Evolutionary conservation across 2,329 filamentous ascomycete genomes (phyloP), one percentile per base, ranked within the genome.

Genomic region (Paecilomyces fulvus): DNA sequence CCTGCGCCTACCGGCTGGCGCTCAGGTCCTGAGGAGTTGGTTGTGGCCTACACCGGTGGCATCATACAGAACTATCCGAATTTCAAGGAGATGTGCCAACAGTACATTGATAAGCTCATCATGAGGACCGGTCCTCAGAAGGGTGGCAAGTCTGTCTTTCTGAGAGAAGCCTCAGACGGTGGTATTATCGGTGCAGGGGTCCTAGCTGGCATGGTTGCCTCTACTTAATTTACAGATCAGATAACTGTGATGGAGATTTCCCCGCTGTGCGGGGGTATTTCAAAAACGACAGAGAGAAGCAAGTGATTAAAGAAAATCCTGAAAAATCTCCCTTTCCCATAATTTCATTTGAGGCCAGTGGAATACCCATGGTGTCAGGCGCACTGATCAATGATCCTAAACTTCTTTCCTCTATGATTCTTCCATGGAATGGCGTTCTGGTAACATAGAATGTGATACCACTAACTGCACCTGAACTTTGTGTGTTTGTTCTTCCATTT

Each of bases 31-130:
- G 79, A 83, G 59, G 85, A 89, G 63, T 70, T 92, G 30, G 84
- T 89, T 1, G 86, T 92, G 21, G 89, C 88, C 1, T 92, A 90
- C 67, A 90, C 89, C 0, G 89, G 89, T 30, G 87, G 88, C 6
- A 90, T 88, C 65, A 92, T 92, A 58, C 82, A 85, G n/a, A 84
- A 89, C 64, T 90, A 90, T 64, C 88, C 89, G 51, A 81, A 88
- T 63, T 91, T 89, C 70, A 76, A 89, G 48, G 73, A 76, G 49
- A 86, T 87, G 63, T 90, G 86, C 61, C 87, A 91, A 69, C 65
- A 73, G 12, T 88, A 88, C 65, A 78, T 92, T 52, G 84, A 90
- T 58, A 71, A 73, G 3, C 68, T 82, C 12, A 75, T 81, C 20
- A 75, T 76, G 73, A 66, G 72, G 31, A 75, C 72, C 20, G 73